Evolutionary conservation across 108 stramenopile genomes (phyloP).

Genomic region (Fragilaria crotonensis): DNA sequence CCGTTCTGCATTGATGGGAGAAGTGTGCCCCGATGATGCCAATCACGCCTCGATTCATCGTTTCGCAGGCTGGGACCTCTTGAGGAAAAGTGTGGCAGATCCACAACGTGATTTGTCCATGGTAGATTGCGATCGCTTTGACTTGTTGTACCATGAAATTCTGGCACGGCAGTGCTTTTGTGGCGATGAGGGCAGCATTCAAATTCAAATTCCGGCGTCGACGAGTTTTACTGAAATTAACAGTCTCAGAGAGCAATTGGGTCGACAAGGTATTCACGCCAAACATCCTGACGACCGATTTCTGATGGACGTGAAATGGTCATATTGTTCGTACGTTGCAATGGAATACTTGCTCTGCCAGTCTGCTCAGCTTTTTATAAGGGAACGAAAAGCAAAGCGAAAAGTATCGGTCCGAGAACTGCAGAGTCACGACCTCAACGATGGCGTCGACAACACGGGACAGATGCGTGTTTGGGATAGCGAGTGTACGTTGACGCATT

Average conservation of each 20-base stretch:
- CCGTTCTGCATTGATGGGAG: slow-evolving; percentile 38
- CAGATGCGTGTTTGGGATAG: slow-evolving; percentile 81
- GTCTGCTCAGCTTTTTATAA: slow-evolving; percentile 8
- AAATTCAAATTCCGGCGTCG: neutral
- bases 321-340: neutral
- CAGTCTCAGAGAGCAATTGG: neutral
- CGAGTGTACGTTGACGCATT: slow-evolving; percentile 45
- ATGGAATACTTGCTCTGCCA: neutral
- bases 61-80: slow-evolving; percentile 53
- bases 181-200: neutral
- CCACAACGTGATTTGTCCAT: neutral
- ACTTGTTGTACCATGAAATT: neutral
- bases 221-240: neutral
- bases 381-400: slow-evolving; percentile 19
- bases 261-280: neutral
- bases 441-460: slow-evolving; percentile 74
- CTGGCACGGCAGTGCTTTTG: neutral
- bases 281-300: neutral
- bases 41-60: slow-evolving; percentile 45
- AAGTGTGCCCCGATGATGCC: neutral
- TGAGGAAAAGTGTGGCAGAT: neutral
- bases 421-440: slow-evolving; percentile 36
- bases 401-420: slow-evolving; percentile 22
- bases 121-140: neutral
- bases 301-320: neutral